Base-by-base conservation (phyloP, 345 rosid species). In the Dimocarpus longan region DNA sequence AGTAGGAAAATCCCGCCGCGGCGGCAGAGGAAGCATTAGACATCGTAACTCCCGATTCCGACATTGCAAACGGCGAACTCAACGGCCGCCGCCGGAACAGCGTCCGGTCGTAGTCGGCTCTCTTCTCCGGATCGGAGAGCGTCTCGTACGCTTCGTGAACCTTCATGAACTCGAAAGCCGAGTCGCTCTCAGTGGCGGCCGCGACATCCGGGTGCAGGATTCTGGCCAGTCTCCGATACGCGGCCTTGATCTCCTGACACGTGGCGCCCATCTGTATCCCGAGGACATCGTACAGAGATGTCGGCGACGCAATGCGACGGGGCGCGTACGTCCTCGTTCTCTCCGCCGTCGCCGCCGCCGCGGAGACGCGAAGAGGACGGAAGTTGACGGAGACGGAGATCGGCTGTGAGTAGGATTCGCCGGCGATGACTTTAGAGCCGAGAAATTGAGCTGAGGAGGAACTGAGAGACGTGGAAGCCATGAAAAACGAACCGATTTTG, bases 91-190 rank as follows among this genome's bases (percentile, higher is more conserved):
- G n/a, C 71, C 81, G 10, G 81, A 84, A 83, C 24, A 92, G 74
- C 28, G 79, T 42, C 16, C 86, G 82, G 74, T 92, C 94, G 69
- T 90, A 92, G 57, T 81, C 89, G 6, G 90, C 89, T 10, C 97
- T 80, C 42, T 87, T 89, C 78, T 84, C 87, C 2, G 93, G 93
- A 84, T 92, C 93, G 19, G 91, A 89, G 1, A 92, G 87, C 21
- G 94, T 92, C 64, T 84, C 80, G 70, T 92, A 92, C 6, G 94
- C 97, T 78, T 88, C 92, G 57, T 88, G 91, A 37, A 92, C 70
- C 60, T 68, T 86, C 68, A 92, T 89, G 80, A 92, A 92, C 77
- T 88, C 91, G 19, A 65, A 37, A 1, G 83, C 85, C 2, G 80
- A 10, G 42, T 44, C 48, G 65, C 19, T 22, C 12, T 60, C 65